Evolutionary conservation across 2,329 filamentous ascomycete species (phyloP).

Genomic region (Pseudogymnoascus sp.): DNA sequence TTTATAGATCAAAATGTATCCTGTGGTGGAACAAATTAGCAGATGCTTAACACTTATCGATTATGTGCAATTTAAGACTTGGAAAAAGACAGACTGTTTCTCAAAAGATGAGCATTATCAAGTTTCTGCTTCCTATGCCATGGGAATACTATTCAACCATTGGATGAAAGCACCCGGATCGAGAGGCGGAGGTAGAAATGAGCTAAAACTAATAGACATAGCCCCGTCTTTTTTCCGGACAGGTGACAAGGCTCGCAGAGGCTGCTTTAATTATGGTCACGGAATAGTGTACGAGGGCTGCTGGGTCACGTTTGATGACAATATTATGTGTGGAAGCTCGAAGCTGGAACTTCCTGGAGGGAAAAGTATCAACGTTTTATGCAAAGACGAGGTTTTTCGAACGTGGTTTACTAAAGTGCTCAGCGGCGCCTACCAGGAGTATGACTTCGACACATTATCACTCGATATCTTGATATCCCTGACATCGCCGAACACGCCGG

Average conservation of each 20-base stretch:
- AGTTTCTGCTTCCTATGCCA: too few species aligned
- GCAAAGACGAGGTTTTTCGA: background rate
- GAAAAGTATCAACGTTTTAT: background rate
- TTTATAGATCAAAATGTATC: too few species aligned
- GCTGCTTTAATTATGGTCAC: background rate
- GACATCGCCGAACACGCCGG: background rate
- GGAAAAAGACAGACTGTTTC: too few species aligned
- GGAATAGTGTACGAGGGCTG: background rate
- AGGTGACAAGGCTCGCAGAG: background rate
- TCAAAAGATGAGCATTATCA: too few species aligned
- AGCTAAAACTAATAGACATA: too few species aligned
- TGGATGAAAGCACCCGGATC: too few species aligned
- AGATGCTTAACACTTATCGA: too few species aligned
- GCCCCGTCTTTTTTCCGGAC: background rate
- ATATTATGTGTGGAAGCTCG: background rate
- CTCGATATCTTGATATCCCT: background rate
- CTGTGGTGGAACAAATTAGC: too few species aligned
- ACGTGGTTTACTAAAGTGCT: background rate
- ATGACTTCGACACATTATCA: background rate
- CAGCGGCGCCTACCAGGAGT: background rate
- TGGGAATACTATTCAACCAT: too few species aligned
- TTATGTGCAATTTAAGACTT: too few species aligned
- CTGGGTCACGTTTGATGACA: background rate
- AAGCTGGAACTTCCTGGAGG: background rate
- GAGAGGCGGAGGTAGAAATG: too few species aligned